These are phyloP conservation scores for Massarina eburnea DNA, from an alignment of 2,329 filamentous ascomycete genomes.

Conservation along the genomic window DNA sequence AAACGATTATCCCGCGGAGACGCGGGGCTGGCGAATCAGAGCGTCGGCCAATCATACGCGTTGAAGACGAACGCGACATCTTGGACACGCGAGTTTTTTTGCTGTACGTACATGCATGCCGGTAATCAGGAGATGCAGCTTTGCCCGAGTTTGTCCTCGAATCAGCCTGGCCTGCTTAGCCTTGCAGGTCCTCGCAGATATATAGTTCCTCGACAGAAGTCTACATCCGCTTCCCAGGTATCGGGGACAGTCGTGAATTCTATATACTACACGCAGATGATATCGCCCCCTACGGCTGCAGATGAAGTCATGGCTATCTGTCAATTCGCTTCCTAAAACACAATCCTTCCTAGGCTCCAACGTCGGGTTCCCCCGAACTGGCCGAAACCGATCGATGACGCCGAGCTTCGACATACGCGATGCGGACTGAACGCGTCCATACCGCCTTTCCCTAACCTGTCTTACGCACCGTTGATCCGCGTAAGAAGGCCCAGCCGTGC, in stretches of 20 bases:
- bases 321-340: background rate
- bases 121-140: too few relatives aligned
- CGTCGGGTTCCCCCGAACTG: background rate
- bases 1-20: slow-evolving; percentile 16
- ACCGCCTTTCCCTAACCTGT: slow-evolving; percentile 26
- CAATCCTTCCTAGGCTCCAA: background rate
- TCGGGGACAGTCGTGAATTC: too few relatives aligned
- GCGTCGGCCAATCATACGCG: slow-evolving; percentile 15
- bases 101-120: background rate
- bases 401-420: slow-evolving; percentile 21
- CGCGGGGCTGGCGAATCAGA: slow-evolving; percentile 33
- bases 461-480: slow-evolving; percentile 12
- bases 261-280: too few relatives aligned
- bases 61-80: slow-evolving; percentile 24
- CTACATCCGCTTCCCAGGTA: too few relatives aligned
- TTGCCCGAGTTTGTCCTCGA: too few relatives aligned
- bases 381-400: slow-evolving; percentile 12
- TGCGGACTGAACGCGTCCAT: slow-evolving; percentile 38
- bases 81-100: slow-evolving; percentile 2
- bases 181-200: too few relatives aligned
- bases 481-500: too few relatives aligned
- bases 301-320: too few relatives aligned
- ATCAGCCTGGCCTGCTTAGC: too few relatives aligned
- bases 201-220: too few relatives aligned
- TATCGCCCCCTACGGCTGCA: too few relatives aligned